Evolutionary conservation across 1,284 basidiomycete species (phyloP).

Genomic region (Ustilago vetiveriae): DNA sequence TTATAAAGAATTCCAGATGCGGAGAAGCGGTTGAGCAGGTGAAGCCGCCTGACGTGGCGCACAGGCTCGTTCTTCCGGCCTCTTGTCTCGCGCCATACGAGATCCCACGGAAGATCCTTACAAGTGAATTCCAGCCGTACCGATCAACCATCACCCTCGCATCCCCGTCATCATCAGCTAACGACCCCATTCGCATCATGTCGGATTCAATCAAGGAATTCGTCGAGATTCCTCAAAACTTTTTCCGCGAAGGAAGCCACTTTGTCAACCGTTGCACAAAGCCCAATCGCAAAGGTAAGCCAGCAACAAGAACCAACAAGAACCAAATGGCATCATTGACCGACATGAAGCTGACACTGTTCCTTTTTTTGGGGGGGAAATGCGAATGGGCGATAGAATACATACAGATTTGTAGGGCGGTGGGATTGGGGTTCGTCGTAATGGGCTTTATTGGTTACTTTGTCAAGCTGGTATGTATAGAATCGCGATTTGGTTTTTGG

Average conservation of each 20-base stretch:
- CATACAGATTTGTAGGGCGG: slow-evolving; percentile 66
- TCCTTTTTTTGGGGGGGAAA: too few relatives aligned
- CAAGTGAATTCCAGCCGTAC: too few relatives aligned
- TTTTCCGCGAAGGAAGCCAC: slow-evolving; percentile 91
- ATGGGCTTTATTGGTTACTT: slow-evolving; percentile 68
- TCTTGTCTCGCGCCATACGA: too few relatives aligned
- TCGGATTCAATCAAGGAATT: slow-evolving; percentile 91
- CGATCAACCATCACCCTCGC: slow-evolving; percentile 1
- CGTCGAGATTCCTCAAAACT: slow-evolving; percentile 88
- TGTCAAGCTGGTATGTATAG: slow-evolving; percentile 61
- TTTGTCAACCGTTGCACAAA: slow-evolving; percentile 98
- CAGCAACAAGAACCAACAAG: too few relatives aligned
- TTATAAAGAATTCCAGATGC: too few relatives aligned
- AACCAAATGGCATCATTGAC: background rate
- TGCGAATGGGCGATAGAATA: slow-evolving; percentile 57
- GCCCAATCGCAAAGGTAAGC: slow-evolving; percentile 88
- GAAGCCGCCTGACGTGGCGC: slow-evolving; percentile 16
- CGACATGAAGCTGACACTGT: too few relatives aligned
- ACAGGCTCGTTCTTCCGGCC: too few relatives aligned
- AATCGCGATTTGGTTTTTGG: too few relatives aligned
- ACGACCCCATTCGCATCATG: slow-evolving; percentile 71
- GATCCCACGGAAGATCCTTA: too few relatives aligned
- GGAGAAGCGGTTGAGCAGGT: slow-evolving; percentile 7
- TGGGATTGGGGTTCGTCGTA: slow-evolving; percentile 65
- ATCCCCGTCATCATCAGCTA: background rate